phyloP scores from a whole-genome alignment of 2,329 filamentous ascomycete genomes.

The Aureobasidium sp. region DNA sequence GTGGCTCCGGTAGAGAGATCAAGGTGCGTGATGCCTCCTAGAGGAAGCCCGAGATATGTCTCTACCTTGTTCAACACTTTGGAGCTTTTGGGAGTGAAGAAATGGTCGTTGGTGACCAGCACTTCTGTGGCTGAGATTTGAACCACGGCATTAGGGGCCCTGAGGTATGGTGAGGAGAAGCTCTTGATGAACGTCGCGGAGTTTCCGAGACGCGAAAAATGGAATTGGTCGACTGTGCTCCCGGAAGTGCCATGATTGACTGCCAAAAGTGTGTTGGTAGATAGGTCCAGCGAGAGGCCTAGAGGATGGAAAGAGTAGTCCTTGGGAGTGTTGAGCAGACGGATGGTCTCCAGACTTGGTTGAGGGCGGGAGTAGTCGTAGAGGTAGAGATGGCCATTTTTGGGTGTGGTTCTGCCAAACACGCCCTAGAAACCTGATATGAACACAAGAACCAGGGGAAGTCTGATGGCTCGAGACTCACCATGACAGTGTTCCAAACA shows the following conservation, averaged over 20 bases:
- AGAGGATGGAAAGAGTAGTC: conserved; percentile 36
- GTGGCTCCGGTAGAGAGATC: conserved; percentile 10
- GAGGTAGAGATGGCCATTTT: conserved; percentile 31
- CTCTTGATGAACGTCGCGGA: conserved; percentile 28
- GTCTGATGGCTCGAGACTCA: conserved; percentile 19
- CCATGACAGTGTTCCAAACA: conserved; percentile 42
- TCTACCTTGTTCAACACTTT: conserved; percentile 31
- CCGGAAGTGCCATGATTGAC: conserved; percentile 34
- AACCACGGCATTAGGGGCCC: conserved; percentile 36
- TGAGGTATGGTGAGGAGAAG: conserved; percentile 27
- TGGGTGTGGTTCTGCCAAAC: not conserved
- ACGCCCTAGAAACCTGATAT: conserved; percentile 6
- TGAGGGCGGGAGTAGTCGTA: conserved; percentile 31
- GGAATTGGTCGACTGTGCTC: conserved; percentile 32
- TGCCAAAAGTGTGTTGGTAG: conserved; percentile 32
- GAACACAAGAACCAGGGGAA: not conserved
- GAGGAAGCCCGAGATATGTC: conserved; percentile 32
- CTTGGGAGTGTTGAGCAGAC: conserved; percentile 23
- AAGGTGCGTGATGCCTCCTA: conserved; percentile 33
- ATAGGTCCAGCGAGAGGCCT: conserved; percentile 33
- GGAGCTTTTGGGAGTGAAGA: conserved; percentile 25
- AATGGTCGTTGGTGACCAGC: conserved; percentile 39
- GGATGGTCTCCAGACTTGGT: conserved; percentile 21
- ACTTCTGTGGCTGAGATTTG: conserved; percentile 29
- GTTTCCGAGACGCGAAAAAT: conserved; percentile 21